Conservation (phyloP, 495 filamentous ascomycete species). For the Hypoxylon subgilvum region DNA sequence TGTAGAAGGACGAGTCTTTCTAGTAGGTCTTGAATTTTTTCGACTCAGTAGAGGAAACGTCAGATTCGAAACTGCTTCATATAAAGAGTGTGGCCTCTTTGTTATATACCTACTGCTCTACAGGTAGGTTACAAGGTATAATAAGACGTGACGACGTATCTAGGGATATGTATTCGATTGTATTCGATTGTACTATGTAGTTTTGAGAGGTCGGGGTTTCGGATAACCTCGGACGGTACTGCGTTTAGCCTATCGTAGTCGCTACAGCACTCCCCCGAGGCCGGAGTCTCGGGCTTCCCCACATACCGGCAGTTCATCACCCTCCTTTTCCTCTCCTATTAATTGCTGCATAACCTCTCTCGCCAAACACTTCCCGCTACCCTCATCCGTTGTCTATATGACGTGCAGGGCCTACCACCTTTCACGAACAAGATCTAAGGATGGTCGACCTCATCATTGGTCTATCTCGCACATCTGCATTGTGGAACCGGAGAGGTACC, state of each 20-base stretch:
- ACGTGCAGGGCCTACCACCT: slow-evolving; percentile 3
- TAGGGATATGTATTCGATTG: neutral
- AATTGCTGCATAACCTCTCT: neutral
- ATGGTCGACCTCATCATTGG: neutral
- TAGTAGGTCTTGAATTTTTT: no score
- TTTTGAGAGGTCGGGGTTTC: slow-evolving; percentile 24
- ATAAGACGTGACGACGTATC: neutral
- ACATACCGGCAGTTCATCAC: slow-evolving; percentile 33
- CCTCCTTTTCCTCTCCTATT: slow-evolving; percentile 5
- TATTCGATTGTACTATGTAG: neutral
- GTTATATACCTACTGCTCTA: slow-evolving; percentile 20
- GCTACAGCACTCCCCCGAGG: slow-evolving; percentile 25
- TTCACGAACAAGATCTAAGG: neutral
- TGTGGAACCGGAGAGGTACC: neutral
- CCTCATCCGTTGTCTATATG: slow-evolving; percentile 10
- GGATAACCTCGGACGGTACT: slow-evolving; percentile 34
- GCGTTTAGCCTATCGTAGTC: slow-evolving; percentile 32
- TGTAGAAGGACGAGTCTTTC: no score
- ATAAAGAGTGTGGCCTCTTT: slow-evolving; percentile 1
- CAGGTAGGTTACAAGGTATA: no score
- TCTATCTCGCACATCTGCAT: neutral
- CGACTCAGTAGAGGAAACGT: no score
- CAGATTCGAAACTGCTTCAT: slow-evolving; percentile 2
- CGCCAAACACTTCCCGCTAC: slow-evolving; percentile 4
- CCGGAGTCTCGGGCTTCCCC: slow-evolving; percentile 32